phyloP scores from a whole-genome alignment of 306 rosid genomes.

The Sophora flavescens region DNA sequence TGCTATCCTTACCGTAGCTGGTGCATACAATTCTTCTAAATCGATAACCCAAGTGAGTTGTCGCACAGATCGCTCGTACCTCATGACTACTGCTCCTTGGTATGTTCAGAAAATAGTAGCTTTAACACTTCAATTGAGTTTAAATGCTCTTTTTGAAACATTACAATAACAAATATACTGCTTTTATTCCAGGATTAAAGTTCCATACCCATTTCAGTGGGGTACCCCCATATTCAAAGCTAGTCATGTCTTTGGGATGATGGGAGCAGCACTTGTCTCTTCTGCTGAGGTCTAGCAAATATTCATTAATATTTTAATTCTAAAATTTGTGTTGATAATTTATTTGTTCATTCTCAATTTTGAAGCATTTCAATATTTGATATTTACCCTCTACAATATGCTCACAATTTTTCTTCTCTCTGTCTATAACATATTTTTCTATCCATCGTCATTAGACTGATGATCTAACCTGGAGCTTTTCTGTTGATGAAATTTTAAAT shows the following conservation, averaged over 20 bases:
- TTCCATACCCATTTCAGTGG: constrained; percentile 96
- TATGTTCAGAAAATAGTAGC: constrained; percentile 43
- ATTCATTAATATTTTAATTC: constrained; percentile 32
- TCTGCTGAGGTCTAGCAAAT: constrained; percentile 78
- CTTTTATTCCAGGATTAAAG: constrained; percentile 70
- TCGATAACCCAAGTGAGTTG: constrained; percentile 69
- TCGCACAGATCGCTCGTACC: constrained; percentile 80
- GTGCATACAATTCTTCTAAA: constrained; percentile 73
- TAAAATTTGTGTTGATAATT: not conserved
- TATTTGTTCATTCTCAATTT: constrained; percentile 1
- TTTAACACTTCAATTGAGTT: not conserved
- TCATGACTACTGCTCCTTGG: constrained; percentile 83
- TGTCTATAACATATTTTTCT: constrained; percentile 1
- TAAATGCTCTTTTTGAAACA: constrained; percentile 8
- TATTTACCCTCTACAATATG: not conserved
- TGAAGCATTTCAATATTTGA: constrained; percentile 6
- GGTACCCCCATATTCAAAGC: constrained; percentile 96
- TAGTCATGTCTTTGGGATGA: constrained; percentile 93
- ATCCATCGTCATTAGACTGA: constrained; percentile 18
- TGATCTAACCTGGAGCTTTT: constrained; percentile 13
- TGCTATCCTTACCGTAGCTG: constrained; percentile 84
- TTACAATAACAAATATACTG: not conserved
- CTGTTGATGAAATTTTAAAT: constrained; percentile 38
- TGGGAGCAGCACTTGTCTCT: constrained; percentile 93
- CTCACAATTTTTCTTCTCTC: not conserved